Conservation (phyloP, 805 yeast genomes). For the Metschnikowia aberdeeniae region DNA sequence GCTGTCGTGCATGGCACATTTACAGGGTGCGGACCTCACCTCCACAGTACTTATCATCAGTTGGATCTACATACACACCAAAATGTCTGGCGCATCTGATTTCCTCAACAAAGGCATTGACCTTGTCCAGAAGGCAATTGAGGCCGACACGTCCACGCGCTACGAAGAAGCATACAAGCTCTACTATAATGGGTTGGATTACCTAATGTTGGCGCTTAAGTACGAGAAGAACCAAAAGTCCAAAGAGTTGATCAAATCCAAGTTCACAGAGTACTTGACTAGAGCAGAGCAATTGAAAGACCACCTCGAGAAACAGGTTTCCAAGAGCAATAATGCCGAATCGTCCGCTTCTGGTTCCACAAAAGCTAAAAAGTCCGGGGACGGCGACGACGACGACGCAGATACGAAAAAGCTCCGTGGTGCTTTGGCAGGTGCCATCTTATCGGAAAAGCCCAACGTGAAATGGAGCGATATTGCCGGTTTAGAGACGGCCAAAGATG, state of each 20-base stretch:
- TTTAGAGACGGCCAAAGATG: slow-evolving; percentile 90
- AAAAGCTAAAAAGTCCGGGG: slow-evolving; percentile 50
- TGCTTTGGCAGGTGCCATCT: slow-evolving; percentile 87
- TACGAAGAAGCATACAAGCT: slow-evolving; percentile 93
- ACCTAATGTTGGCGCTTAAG: slow-evolving; percentile 91
- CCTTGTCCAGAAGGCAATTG: slow-evolving; percentile 89
- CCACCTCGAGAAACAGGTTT: slow-evolving; percentile 66
- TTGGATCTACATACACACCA: background rate
- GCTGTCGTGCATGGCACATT: slow-evolving; percentile 1
- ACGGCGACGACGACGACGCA: slow-evolving; percentile 62
- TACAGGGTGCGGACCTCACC: slow-evolving; percentile 1
- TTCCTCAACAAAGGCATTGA: slow-evolving; percentile 94
- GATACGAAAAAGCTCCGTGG: slow-evolving; percentile 88
- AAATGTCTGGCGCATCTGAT: slow-evolving; percentile 45
- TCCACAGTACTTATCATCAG: background rate
- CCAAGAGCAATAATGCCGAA: slow-evolving; percentile 45
- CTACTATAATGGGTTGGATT: slow-evolving; percentile 90
- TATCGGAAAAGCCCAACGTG: slow-evolving; percentile 88
- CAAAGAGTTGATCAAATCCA: slow-evolving; percentile 81
- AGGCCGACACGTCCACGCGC: slow-evolving; percentile 82
- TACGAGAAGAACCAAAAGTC: slow-evolving; percentile 86
- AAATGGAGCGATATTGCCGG: slow-evolving; percentile 97
- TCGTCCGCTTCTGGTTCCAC: slow-evolving; percentile 55
- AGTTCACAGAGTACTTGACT: slow-evolving; percentile 85
- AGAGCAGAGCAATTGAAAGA: slow-evolving; percentile 93